A percentile compares a stretch with the other conserved stretches of the same genome.
These are phyloP conservation scores for Colletotrichum sp. DNA, from an alignment of 2,329 filamentous ascomycete species.

Conservation along the genomic window DNA sequence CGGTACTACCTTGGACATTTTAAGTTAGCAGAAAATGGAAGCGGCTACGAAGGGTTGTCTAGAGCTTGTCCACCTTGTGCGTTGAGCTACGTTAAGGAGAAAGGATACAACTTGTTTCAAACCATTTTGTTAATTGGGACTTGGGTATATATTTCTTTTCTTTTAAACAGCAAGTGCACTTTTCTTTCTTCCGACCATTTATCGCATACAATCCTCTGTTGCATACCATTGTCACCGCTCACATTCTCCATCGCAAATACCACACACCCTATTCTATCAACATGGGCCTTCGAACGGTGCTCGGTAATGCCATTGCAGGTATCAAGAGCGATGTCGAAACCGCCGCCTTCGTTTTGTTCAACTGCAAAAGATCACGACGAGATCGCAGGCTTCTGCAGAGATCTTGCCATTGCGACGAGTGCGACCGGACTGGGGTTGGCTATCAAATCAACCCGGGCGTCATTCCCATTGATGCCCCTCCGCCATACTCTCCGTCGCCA, in stretches of 20 bases:
- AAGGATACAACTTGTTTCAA: neutral
- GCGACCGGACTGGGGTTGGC: neutral
- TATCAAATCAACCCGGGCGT: rapidly evolving
- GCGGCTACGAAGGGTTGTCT: neutral
- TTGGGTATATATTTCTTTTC: neutral
- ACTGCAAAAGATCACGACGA: neutral
- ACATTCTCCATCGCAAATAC: neutral
- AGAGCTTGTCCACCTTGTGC: neutral
- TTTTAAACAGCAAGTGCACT: neutral
- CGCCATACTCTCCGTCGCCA: neutral
- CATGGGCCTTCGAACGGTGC: neutral
- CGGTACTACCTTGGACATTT: neutral
- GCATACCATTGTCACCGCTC: neutral
- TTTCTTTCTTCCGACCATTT: neutral
- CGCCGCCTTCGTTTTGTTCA: rapidly evolving
- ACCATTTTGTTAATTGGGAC: neutral
- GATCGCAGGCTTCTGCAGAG: neutral
- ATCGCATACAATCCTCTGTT: neutral
- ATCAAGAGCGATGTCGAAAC: neutral
- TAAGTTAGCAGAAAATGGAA: neutral
- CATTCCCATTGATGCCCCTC: neutral
- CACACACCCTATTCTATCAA: neutral
- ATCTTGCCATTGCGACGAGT: rapidly evolving
- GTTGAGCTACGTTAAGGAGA: neutral
- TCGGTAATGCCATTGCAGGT: neutral